Evolutionary conservation across 352 stramenopile genomes (phyloP).

Genomic region (Pythium brassicae): DNA sequence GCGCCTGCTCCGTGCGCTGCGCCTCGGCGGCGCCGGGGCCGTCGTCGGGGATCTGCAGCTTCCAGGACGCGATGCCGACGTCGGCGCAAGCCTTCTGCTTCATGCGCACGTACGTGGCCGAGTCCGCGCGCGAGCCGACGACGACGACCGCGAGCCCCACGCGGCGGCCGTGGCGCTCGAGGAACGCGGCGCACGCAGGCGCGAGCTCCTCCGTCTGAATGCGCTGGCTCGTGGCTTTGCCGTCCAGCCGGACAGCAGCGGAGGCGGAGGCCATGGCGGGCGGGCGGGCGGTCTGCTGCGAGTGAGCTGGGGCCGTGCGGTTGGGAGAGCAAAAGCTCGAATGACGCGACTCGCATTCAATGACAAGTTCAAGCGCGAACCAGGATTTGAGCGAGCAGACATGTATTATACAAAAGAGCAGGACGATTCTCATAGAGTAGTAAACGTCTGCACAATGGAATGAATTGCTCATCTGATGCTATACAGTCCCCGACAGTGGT

Average conservation of each 20-base stretch:
- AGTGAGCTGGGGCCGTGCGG: not conserved
- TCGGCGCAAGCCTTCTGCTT: conserved; percentile 97
- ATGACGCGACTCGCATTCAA: not conserved
- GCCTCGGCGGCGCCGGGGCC: conserved; percentile 3
- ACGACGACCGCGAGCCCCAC: conserved; percentile 97
- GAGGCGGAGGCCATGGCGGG: not conserved
- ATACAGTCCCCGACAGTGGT: no score
- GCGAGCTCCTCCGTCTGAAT: conserved; percentile 85
- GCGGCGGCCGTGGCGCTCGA: conserved; percentile 40
- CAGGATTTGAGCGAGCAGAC: no score
- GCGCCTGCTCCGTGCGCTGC: conserved; percentile 15
- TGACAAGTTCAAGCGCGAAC: no score
- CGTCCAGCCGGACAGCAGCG: conserved; percentile 39
- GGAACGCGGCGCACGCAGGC: conserved; percentile 57
- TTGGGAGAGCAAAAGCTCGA: not conserved
- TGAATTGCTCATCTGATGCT: no score
- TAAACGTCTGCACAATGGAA: no score
- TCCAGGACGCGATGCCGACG: conserved; percentile 91
- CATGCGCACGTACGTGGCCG: conserved; percentile 97
- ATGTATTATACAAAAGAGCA: not conserved
- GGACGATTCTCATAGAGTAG: not conserved
- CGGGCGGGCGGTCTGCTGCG: not conserved
- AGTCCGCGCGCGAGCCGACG: conserved; percentile 94
- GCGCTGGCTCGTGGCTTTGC: conserved; percentile 81
- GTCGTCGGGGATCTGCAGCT: conserved; percentile 38